Evolutionary conservation across 208 protist genomes (phyloP), one percentile per base, ranked within the genome.

Genomic region (Leishmania major): DNA sequence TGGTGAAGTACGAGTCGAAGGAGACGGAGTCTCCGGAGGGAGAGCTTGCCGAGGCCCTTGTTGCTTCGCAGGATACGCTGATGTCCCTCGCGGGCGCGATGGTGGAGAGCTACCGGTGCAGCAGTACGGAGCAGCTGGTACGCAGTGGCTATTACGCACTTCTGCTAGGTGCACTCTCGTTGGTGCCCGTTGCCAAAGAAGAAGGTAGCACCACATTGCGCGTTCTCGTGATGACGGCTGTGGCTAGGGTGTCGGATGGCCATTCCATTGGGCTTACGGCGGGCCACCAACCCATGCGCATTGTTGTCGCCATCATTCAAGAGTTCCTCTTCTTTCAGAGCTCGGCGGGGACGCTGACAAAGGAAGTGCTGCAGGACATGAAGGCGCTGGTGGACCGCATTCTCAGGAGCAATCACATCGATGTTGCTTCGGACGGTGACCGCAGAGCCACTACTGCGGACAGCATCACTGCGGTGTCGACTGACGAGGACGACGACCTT

Each of bases 281-380:
- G 7, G 82, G 53, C 35, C 43, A 71, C 40, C 85, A 91, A 60
- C 95, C 93, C 6, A 93, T 97, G 94, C 84, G 83, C 13, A 59
- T 94, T 25, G 89, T 97, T 51, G 93, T 94, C 3, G 95, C 90
- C 13, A 92, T 98, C 74, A 64, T 97, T 17, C 95, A 98, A 77
- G 93, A 98, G 79, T 97, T 98, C 80, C 45, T 98, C 0, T 78
- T 98, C 19, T 98, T 98, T 84, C 92, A 97, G 79, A 95, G 95
- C 74, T 57, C 82, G 5, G 86, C 93, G 8, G 87, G 90, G 40
- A 94, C 91, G 10, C 80, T 98, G 35, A 97, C 93, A 5, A 87
- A 85, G 43, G 87, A 90, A 2, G 82, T 79, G 10, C 75, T 96
- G 37, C 22, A 89, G 57, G 90, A 90, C 37, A 90, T 95, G 86